phyloP scores from a whole-genome alignment of 306 rosid species.

The Casuarina equisetifolia region DNA sequence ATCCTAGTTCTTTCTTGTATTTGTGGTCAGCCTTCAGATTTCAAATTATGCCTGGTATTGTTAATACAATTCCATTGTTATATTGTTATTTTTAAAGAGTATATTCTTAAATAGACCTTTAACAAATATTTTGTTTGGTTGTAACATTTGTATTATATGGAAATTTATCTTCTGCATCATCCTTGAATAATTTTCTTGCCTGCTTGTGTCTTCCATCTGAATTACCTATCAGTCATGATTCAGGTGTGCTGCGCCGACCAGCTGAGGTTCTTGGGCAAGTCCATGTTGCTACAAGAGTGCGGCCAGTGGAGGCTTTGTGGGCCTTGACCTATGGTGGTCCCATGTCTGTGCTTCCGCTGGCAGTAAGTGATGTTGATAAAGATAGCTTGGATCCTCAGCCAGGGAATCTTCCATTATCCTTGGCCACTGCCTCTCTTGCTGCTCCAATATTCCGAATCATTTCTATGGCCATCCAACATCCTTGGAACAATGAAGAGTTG shows the following conservation, averaged over 20 bases:
- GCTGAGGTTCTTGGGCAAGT: constrained; percentile 99
- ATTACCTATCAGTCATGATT: constrained; percentile 31
- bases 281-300: constrained; percentile 81
- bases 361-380: constrained; percentile 64
- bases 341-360: constrained; percentile 89
- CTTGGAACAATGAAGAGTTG: constrained; percentile 88
- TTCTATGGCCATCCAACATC: constrained; percentile 66
- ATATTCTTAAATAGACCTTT: not conserved
- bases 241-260: constrained; percentile 88
- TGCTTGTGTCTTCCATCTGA: constrained; percentile 29
- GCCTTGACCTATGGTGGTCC: constrained; percentile 97
- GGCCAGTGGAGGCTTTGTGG: constrained; percentile 88
- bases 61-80: constrained; percentile 6
- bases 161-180: constrained; percentile 26
- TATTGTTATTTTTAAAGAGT: not conserved
- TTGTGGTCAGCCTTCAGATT: constrained; percentile 20
- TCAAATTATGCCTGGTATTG: constrained; percentile 5
- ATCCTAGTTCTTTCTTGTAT: constrained; percentile 13
- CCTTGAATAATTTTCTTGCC: constrained; percentile 24
- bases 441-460: constrained; percentile 81
- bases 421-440: constrained; percentile 81
- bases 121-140: not conserved
- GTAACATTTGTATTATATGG: not conserved
- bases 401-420: constrained; percentile 59
- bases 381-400: constrained; percentile 73